Evolutionary conservation across 805 yeast genomes (phyloP), one percentile per base, ranked within the genome.

Genomic region (Sugiyamaella marilandica): DNA sequence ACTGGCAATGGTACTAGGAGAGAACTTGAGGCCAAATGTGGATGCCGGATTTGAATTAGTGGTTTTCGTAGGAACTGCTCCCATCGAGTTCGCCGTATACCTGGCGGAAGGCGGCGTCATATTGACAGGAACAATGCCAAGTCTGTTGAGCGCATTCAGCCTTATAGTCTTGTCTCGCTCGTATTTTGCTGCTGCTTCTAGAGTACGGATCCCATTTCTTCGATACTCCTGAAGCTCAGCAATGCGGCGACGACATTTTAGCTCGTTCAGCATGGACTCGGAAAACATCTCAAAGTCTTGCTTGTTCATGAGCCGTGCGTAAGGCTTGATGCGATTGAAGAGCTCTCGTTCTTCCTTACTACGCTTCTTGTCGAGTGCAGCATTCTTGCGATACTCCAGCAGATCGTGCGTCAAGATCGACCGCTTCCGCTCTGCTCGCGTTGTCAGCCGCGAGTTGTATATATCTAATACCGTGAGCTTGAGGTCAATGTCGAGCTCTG

Each of bases 211-310:
- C 4, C 99, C 99, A 66, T 88, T 85, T 47, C 83, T 78, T 57
- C 99, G 79, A 89, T 96, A 95, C 64, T 85, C 92, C 69, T 94
- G 99, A 31, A 95, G 72, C 69, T 90, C 97, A 49, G 85, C 86
- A 47, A 94, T 90, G 57, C 95, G 79, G 35, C 83, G 78, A 53
- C 97, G 77, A 59, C 87, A 82, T 60, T 82, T 83, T 49, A 88
- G 76, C 69, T 94, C 99, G 10, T 81, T 81, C 43, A 89, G 61
- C 56, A 90, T 77, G 65, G 87, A 95, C 32, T 78, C 81, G 2
- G 84, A 72, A 63, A 94, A 89, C 2, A 75, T 79, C 43, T 82
- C 84, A 68, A 85, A 94, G 72, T 94, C 99, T 32, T 78, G 75
- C 2, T 88, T 83, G 0, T 90, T 81, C 82, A 94, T 79, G 10